These are phyloP conservation scores for Exophiala sp. DNA, from an alignment of 2,329 filamentous ascomycete species.

Conservation along the genomic window DNA sequence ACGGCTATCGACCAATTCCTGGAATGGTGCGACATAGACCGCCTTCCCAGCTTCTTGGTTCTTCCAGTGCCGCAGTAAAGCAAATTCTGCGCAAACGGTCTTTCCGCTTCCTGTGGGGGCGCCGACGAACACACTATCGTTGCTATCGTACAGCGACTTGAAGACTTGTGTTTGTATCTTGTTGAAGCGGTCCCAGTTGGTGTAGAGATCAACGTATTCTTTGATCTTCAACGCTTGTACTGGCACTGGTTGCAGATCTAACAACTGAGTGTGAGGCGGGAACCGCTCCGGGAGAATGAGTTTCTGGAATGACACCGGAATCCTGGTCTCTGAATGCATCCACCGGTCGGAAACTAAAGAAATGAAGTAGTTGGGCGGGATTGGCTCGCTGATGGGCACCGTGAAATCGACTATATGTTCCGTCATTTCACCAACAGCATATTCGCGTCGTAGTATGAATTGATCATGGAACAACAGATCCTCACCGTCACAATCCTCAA, in stretches of 20 bases:
- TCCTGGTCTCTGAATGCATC: conserved; percentile 95
- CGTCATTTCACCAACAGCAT: conserved; percentile 75
- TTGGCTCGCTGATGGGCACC: conserved; percentile 91
- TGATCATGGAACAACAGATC: conserved; percentile 92
- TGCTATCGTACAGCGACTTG: conserved; percentile 81
- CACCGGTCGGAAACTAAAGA: conserved; percentile 90
- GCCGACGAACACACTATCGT: conserved; percentile 90
- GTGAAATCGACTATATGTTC: conserved; percentile 96
- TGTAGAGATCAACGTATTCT: conserved; percentile 76
- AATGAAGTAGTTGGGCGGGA: conserved; percentile 98
- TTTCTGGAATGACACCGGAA: conserved; percentile 92
- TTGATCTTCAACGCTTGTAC: conserved; percentile 80
- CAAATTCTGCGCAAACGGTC: conserved; percentile 93
- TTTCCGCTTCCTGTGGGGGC: conserved; percentile 94
- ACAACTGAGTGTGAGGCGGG: conserved; percentile 81
- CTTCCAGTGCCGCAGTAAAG: conserved; percentile 81
- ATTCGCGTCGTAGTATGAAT: conserved; percentile 85
- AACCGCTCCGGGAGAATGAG: conserved; percentile 92
- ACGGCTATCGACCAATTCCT: conserved; percentile 80
- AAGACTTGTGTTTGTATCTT: conserved; percentile 97
- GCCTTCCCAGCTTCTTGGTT: conserved; percentile 66
- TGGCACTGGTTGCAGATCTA: conserved; percentile 86
- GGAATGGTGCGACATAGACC: conserved; percentile 90
- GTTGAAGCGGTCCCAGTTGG: conserved; percentile 83
- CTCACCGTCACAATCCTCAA: conserved; percentile 95